A percentile compares a stretch with the other conserved stretches of the same genome.
These are phyloP conservation scores for Stachybotrys chartarum DNA, from an alignment of 2,329 filamentous ascomycete species.

Conservation along the genomic window DNA sequence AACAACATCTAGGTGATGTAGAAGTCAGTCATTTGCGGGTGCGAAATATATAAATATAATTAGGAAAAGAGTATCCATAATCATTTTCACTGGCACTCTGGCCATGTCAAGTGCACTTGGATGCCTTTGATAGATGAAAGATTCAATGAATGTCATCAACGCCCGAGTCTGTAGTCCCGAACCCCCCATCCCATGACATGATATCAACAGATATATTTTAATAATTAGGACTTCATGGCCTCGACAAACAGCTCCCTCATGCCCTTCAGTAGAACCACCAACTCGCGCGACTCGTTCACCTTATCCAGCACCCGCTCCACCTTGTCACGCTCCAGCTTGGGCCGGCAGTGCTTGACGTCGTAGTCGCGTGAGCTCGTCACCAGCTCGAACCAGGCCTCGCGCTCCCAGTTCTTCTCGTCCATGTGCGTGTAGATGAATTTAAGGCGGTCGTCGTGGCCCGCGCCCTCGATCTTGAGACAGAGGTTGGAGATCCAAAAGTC, in stretches of 20 bases:
- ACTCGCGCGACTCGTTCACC: constrained; percentile 73
- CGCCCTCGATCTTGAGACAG: constrained; percentile 82
- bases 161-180: neutral
- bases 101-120: too few species aligned
- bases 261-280: constrained; percentile 67
- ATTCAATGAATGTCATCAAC: too few species aligned
- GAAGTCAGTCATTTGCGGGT: too few species aligned
- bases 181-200: neutral
- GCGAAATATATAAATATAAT: too few species aligned
- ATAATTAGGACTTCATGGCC: constrained; percentile 45
- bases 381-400: constrained; percentile 90
- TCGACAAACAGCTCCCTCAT: constrained; percentile 76
- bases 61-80: too few species aligned
- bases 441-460: constrained; percentile 73
- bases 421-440: constrained; percentile 88
- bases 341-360: constrained; percentile 71
- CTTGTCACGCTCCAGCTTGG: constrained; percentile 73
- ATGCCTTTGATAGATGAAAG: too few species aligned
- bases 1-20: too few species aligned
- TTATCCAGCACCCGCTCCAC: constrained; percentile 70
- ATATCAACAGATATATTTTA: neutral
- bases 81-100: too few species aligned
- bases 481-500: constrained; percentile 94
- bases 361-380: constrained; percentile 77
- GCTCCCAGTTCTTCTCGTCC: constrained; percentile 79